phyloP scores from a whole-genome alignment of 257 asterid genomes.

The Solanum dulcamara region DNA sequence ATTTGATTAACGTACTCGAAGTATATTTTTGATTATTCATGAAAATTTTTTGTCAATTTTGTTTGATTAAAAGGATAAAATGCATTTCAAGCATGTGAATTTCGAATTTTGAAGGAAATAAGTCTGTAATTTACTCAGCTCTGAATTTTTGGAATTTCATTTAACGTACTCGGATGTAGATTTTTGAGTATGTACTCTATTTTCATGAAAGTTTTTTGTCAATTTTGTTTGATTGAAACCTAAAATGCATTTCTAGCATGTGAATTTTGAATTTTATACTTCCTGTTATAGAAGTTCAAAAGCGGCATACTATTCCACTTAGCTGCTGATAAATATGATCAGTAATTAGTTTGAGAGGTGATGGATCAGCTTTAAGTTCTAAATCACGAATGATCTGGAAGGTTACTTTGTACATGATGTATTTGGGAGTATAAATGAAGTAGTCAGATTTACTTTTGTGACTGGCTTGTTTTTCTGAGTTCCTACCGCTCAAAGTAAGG shows the following conservation, averaged over 20 bases:
- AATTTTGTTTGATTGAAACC: background rate
- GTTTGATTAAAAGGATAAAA: background rate
- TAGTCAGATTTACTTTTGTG: background rate
- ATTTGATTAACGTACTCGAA: background rate
- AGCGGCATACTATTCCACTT: background rate
- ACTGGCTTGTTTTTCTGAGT: background rate
- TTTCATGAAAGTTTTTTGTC: background rate
- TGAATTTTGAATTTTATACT: background rate
- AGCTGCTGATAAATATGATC: background rate
- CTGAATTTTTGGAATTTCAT: background rate
- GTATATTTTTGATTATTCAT: background rate
- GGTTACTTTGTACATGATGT: background rate
- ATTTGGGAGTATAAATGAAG: background rate
- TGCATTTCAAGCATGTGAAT: background rate
- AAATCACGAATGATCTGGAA: background rate
- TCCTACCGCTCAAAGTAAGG: background rate
- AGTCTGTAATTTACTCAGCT: background rate
- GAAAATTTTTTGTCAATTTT: background rate
- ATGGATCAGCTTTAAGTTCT: background rate
- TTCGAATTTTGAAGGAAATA: background rate
- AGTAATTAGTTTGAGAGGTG: background rate
- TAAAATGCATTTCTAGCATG: background rate
- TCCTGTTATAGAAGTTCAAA: background rate
- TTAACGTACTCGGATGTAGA: background rate
- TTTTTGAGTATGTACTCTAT: background rate